A percentile compares a stretch with the other conserved stretches of the same genome.
Evolutionary conservation across 2,329 filamentous ascomycete genomes (phyloP).

Genomic region (Tolypocladium ovalisporum): DNA sequence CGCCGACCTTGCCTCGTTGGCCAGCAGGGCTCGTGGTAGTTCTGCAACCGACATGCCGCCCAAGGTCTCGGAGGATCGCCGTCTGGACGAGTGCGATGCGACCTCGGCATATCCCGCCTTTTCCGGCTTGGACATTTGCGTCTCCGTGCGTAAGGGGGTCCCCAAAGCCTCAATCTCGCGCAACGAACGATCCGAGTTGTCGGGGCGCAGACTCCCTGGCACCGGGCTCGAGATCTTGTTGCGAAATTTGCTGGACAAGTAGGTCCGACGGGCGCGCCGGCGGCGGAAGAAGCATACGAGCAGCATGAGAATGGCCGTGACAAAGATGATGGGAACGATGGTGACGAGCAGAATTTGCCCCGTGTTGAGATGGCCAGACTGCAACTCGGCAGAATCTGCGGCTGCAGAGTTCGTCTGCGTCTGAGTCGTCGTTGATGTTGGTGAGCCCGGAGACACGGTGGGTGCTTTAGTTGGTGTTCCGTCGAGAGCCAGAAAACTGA

Average conservation of each 20-base stretch:
- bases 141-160: constrained; percentile 5
- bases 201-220: constrained; percentile 14
- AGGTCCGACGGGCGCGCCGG: constrained; percentile 15
- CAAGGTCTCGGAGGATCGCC: constrained; percentile 16
- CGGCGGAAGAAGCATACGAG: constrained; percentile 22
- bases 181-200: constrained; percentile 13
- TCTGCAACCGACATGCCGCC: constrained; percentile 10
- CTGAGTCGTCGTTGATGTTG: constrained; percentile 11
- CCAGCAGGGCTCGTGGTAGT: constrained; percentile 13
- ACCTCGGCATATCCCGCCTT: constrained; percentile 13
- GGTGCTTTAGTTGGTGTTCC: constrained; percentile 11
- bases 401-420: constrained; percentile 10
- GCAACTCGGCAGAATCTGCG: constrained; percentile 4
- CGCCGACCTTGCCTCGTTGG: constrained; percentile 11
- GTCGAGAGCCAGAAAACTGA: constrained; percentile 20
- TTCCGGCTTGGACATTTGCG: constrained; percentile 7
- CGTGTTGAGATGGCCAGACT: constrained; percentile 15
- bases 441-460: constrained; percentile 10
- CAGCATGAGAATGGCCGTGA: constrained; percentile 21
- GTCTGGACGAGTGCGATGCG: constrained; percentile 11
- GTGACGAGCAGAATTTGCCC: constrained; percentile 30
- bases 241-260: constrained; percentile 17
- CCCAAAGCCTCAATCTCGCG: constrained; percentile 10
- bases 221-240: constrained; percentile 22
- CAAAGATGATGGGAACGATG: constrained; percentile 29